A percentile compares a stretch with the other conserved stretches of the same genome.
phyloP scores from a whole-genome alignment of 2,329 filamentous ascomycete genomes.

The Arthrinium phaeospermum region DNA sequence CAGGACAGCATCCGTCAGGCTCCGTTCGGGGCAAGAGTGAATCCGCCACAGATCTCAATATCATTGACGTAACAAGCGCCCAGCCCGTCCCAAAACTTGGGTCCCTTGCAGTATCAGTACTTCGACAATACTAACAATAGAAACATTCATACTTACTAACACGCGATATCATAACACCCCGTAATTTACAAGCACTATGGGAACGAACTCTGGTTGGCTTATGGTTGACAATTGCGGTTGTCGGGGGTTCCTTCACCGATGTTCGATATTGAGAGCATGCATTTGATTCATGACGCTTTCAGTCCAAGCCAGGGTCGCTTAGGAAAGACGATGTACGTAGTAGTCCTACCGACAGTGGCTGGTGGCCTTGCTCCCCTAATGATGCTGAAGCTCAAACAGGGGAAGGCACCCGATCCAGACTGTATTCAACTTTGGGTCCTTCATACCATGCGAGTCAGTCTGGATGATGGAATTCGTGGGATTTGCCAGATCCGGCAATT shows the following conservation, averaged over 20 bases:
- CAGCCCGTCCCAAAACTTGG: not conserved
- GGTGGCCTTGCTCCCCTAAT: not conserved
- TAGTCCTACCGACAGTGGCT: not conserved
- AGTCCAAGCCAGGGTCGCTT: not conserved
- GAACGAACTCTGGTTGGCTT: not conserved
- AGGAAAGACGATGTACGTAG: not conserved
- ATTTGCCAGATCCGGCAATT: not conserved
- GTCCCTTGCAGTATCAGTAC: not conserved
- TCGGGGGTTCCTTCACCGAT: not conserved
- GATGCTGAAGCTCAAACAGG: not conserved
- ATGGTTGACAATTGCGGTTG: not conserved
- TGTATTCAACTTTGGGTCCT: not conserved
- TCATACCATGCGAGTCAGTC: not conserved
- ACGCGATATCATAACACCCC: not conserved
- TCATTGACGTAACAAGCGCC: not conserved
- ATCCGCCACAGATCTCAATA: not conserved
- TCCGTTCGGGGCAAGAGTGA: not conserved
- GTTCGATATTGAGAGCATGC: not conserved
- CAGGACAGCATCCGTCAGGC: not conserved
- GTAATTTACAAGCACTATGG: constrained; percentile 2
- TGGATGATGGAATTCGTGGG: not conserved
- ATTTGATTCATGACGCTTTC: not conserved
- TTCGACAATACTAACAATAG: not conserved
- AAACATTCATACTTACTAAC: not conserved
- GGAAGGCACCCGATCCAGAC: not conserved